Base-by-base conservation (phyloP, 2,329 filamentous ascomycete genomes). In the Stemphylium vesicarium region DNA sequence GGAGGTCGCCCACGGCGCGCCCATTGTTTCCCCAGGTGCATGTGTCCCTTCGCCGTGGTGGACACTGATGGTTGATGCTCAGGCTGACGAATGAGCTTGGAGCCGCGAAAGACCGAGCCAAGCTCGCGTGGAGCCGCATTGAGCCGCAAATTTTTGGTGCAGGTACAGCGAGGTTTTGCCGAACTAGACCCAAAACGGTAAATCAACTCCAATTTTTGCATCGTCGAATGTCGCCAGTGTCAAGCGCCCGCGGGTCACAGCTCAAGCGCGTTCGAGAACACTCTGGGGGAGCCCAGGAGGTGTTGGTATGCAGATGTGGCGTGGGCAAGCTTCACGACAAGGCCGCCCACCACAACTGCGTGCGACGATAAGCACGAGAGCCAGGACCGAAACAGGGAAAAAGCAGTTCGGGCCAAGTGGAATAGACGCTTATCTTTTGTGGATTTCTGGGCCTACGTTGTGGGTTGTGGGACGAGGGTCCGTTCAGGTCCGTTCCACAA, bases 401-500 rank as follows among this genome's bases (percentile, higher is more conserved):
- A 53, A 53, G 50, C 43, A 29, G 20, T 36, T 40, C 31, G 50
- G 36, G 20, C 43, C 36, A 53, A 48, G 43, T 36, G 29, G 29
- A 36, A 41, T 41, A 48, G 50, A 53, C 50, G 50, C 50, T 53
- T 53, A 53, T 53, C 50, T 53, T 48, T 53, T 53, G 50, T 53
- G 50, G 50, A 41, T 36, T 48, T 48, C 43, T 41, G 36, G 43
- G 22, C 50, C 18, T 35, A 31, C 31, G 31, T 24, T 53, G 50
- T 53, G 43, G 50, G 31, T 24, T 53, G 50, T 53, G 43, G 50
- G 37, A 53, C 36, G 29, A 47, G 36, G 43, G 43, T 48, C 50
- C 43, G 37, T 46, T 50, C 10, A 50, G 32, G 20, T 29, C 32
- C 22, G 32, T 37, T 52, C 49, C 47, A 47, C 42, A 52, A 47